Evolutionary conservation across 805 yeast species (phyloP), one percentile per base, ranked within the genome.

Genomic region (Cyberlindnera americana): DNA sequence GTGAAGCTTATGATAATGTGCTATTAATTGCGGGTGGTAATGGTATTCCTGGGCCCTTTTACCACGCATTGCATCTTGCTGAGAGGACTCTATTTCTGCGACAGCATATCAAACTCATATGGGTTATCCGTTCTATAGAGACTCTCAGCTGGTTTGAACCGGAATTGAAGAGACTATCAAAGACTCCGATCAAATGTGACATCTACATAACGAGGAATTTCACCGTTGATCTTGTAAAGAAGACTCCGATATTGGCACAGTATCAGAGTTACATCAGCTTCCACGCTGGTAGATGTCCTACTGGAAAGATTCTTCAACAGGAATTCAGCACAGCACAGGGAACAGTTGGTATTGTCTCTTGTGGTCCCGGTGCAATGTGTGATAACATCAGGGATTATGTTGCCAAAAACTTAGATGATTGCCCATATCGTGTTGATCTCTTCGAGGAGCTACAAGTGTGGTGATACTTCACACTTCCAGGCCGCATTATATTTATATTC

Each of bases 371-470:
- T n/a, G 29, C 61, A 2, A 72, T 81, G 72, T 81, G 73, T 51
- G 90, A 81, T 53, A 71, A 66, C 3, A 48, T 80, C 17, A 69
- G 91, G 50, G 53, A 61, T 3, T 45, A 37, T 21, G 73, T 80
- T 8, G 65, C 73, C 0, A 48, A 66, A 26, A 58, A 72, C 44
- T 55, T 79, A 39, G 63, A 67, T 23, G 44, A 59, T 18, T 64
- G 66, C 43, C 54, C 65, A 12, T 64, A 72, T 43, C 70, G 86
- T 35, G 73, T 84, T 17, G 90, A 82, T 46, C 80, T 80, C 51
- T 80, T 71, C 54, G 95, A 87, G 58, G 91, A 84, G 54, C 70
- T 82, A 38, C 88, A 83, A 64, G 69, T 74, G 13, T 86, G 95
- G 95, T 80, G 54, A 45, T n/a, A n/a, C n/a, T n/a, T n/a, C n/a